Evolutionary conservation across 306 rosid species (phyloP).

Genomic region (Quercus alba): DNA sequence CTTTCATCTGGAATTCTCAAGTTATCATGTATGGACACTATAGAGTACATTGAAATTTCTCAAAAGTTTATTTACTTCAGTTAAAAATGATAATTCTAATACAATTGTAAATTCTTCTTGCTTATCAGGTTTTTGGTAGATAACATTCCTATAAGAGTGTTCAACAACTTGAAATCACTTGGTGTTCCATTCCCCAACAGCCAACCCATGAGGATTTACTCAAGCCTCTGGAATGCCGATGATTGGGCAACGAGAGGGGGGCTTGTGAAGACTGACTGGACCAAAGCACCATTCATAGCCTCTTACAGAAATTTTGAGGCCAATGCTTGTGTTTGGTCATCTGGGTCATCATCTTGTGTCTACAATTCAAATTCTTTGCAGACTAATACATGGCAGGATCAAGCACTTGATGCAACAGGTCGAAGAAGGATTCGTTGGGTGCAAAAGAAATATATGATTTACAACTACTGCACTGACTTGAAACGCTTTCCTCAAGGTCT

Average conservation of each 20-base stretch:
- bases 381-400: constrained; percentile 20
- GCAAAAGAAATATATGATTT: constrained; percentile 46
- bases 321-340: constrained; percentile 26
- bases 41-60: neutral
- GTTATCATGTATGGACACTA: constrained; percentile 32
- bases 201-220: constrained; percentile 45
- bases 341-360: constrained; percentile 14
- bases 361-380: neutral
- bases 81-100: neutral
- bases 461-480: constrained; percentile 44
- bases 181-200: constrained; percentile 31
- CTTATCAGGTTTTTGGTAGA: constrained; percentile 38
- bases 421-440: constrained; percentile 45
- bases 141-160: constrained; percentile 31
- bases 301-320: constrained; percentile 38
- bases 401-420: constrained; percentile 31
- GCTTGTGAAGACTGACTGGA: constrained; percentile 48
- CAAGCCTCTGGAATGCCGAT: constrained; percentile 47
- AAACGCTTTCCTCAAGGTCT: constrained; percentile 41
- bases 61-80: neutral
- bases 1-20: constrained; percentile 35
- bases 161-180: constrained; percentile 31
- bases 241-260: constrained; percentile 56
- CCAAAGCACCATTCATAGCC: constrained; percentile 47
- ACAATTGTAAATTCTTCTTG: neutral